Evolutionary conservation across 192 early-diverging fungal genomes (phyloP).

Genomic region (Irineochytrium annulatum): DNA sequence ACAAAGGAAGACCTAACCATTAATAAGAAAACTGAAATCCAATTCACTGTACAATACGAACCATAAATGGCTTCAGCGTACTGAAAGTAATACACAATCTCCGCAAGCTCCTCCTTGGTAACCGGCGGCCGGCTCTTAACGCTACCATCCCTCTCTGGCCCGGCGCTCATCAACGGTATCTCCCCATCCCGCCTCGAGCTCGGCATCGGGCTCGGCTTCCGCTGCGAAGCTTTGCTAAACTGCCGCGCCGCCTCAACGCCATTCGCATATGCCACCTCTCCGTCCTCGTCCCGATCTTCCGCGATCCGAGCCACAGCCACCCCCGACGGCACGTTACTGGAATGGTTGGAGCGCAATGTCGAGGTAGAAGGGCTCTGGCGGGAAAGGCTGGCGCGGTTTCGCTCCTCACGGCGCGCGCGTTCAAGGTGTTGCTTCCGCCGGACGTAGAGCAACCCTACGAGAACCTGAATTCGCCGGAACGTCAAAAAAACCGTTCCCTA

Average conservation of each 20-base stretch:
- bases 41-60: background rate
- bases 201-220: too few species aligned
- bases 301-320: too few species aligned
- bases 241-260: too few species aligned
- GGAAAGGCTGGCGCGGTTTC: too few species aligned
- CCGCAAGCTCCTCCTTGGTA: conserved; percentile 14
- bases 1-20: conserved; percentile 39
- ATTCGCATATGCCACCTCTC: too few species aligned
- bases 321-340: too few species aligned
- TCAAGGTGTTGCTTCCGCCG: conserved; percentile 22
- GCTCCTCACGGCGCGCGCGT: background rate
- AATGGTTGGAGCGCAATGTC: too few species aligned
- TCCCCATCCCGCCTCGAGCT: background rate
- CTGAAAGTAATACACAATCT: conserved; percentile 29
- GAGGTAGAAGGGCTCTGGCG: too few species aligned
- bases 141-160: background rate
- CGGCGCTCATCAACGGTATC: background rate
- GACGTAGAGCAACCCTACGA: conserved; percentile 36
- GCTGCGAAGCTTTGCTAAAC: too few species aligned
- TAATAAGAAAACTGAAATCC: background rate
- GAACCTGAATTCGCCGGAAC: conserved; percentile 8
- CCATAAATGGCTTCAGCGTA: conserved; percentile 47
- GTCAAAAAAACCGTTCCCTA: background rate
- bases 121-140: background rate
- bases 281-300: too few species aligned